Evolutionary conservation across 2,329 filamentous ascomycete species (phyloP).

Genomic region (Aspergillus tubingensis): DNA sequence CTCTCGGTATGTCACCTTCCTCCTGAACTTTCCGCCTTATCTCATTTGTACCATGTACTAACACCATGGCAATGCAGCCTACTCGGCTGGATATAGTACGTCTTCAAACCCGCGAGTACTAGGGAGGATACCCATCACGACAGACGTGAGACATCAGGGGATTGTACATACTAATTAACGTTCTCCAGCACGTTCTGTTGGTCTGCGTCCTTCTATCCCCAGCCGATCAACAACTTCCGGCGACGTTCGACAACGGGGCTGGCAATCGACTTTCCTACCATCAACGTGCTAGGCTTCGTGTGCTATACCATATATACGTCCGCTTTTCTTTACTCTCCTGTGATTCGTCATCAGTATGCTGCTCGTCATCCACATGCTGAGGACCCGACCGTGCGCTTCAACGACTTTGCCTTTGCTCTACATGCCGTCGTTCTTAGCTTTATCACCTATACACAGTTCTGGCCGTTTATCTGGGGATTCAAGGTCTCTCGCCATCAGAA

Average conservation of each 20-base stretch:
- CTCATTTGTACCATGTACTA: slow-evolving; percentile 11
- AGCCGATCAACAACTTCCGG: slow-evolving; percentile 75
- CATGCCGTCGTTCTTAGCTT: slow-evolving; percentile 75
- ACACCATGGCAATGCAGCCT: slow-evolving; percentile 52
- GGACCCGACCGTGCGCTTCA: slow-evolving; percentile 80
- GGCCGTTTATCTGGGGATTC: slow-evolving; percentile 73
- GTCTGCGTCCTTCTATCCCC: slow-evolving; percentile 92
- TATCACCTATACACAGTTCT: slow-evolving; percentile 77
- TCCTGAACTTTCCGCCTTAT: not conserved
- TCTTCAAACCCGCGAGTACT: slow-evolving; percentile 3
- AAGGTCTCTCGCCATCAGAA: slow-evolving; percentile 56
- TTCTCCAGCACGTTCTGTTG: slow-evolving; percentile 62
- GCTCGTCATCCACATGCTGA: slow-evolving; percentile 71
- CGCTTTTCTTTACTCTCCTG: slow-evolving; percentile 75
- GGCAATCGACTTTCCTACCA: slow-evolving; percentile 81
- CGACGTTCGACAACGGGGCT: slow-evolving; percentile 79
- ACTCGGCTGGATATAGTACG: slow-evolving; percentile 72
- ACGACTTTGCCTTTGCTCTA: slow-evolving; percentile 84
- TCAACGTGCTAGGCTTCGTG: slow-evolving; percentile 65
- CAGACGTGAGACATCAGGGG: not conserved
- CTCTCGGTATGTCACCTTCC: slow-evolving; percentile 40
- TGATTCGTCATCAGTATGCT: slow-evolving; percentile 81
- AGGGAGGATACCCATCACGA: not conserved
- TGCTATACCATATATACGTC: slow-evolving; percentile 73
- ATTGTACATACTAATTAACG: not conserved